phyloP scores from a whole-genome alignment of 2,329 filamentous ascomycete genomes.

The Lasiodiplodia hormozganensis region DNA sequence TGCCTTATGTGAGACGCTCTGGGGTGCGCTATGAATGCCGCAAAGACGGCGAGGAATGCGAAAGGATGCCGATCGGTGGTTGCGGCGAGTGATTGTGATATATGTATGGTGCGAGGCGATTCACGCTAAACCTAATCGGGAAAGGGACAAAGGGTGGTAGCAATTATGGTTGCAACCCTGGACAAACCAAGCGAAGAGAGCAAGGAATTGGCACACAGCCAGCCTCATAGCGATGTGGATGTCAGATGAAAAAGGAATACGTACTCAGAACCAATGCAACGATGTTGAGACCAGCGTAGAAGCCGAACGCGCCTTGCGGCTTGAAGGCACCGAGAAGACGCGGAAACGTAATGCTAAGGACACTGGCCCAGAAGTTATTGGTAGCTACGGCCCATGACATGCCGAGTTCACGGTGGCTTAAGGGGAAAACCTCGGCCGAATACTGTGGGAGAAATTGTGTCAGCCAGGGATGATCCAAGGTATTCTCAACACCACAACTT shows the following conservation, averaged over 20 bases:
- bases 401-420: constrained; percentile 73
- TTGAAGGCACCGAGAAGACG: constrained; percentile 61
- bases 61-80: constrained; percentile 46
- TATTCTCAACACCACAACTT: background rate
- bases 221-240: no score
- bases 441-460: constrained; percentile 47
- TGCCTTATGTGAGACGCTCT: no score
- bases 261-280: constrained; percentile 65
- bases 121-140: no score
- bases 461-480: background rate
- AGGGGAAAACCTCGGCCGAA: constrained; percentile 72
- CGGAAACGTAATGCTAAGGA: constrained; percentile 69
- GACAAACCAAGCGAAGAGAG: no score
- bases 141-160: no score
- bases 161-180: no score
- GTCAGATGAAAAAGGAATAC: background rate
- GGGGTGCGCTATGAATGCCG: no score
- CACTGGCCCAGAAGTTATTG: constrained; percentile 65
- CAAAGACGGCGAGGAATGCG: no score
- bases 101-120: no score
- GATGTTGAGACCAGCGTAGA: constrained; percentile 67
- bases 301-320: constrained; percentile 64
- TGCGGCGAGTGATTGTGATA: no score
- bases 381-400: constrained; percentile 74
- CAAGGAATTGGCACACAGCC: no score